Base-by-base conservation (phyloP, 2,329 filamentous ascomycete species). In the Lachnum nothofagi region DNA sequence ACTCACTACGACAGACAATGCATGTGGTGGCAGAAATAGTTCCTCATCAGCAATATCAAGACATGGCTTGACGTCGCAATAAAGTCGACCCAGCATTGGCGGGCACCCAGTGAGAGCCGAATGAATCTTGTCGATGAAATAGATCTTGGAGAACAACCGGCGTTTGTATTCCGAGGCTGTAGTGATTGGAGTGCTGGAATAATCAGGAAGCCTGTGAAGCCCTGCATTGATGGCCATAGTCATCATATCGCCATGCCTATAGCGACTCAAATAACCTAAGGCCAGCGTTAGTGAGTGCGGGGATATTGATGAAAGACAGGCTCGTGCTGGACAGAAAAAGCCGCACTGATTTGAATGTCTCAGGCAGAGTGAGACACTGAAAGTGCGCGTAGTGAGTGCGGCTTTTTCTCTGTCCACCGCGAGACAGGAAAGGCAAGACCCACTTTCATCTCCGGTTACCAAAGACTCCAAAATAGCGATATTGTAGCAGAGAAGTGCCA, bases 381-480 rank as follows among this genome's bases (percentile, higher is more conserved):
- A n/a, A n/a, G n/a, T n/a, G n/a, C n/a, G n/a, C n/a, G n/a, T n/a
- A n/a, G n/a, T n/a, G n/a, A n/a, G n/a, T n/a, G n/a, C n/a, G n/a
- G n/a, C n/a, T n/a, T n/a, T n/a, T n/a, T n/a, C n/a, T n/a, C n/a
- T n/a, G n/a, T n/a, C n/a, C n/a, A n/a, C n/a, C n/a, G n/a, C n/a
- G n/a, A n/a, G n/a, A n/a, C n/a, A n/a, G n/a, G n/a, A n/a, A n/a
- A n/a, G n/a, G n/a, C n/a, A n/a, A n/a, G n/a, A n/a, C 56, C 50
- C 55, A 63, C 61, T 59, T 33, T 64, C 61, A 37, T 63, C 60
- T 25, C 60, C 59, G 3, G 55, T 54, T 39, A 53, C 57, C n/a
- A 42, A 25, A 35, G 43, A 54, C 41, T 59, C 54, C n/a, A 58
- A 27, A 49, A 63, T 51, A 20, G 53, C 25, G n/a, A 51, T 44